phyloP scores from a whole-genome alignment of 352 stramenopile species.

The Globisporangium recalcitrans region DNA sequence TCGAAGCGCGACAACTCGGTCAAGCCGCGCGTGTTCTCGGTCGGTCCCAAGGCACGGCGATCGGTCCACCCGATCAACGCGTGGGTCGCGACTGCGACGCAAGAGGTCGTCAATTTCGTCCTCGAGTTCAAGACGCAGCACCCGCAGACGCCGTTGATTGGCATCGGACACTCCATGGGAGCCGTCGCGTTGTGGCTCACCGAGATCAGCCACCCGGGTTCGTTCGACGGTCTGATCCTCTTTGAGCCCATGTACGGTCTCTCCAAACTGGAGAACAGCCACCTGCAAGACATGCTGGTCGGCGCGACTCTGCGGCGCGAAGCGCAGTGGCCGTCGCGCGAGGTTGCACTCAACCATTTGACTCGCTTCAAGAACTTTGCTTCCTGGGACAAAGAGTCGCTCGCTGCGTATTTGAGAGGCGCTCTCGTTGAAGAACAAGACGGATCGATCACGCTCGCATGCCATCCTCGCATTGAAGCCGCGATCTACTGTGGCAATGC shows the following conservation, averaged over 20 bases:
- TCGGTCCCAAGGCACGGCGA: constrained; percentile 14
- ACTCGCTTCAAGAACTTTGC: constrained; percentile 29
- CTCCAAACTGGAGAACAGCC: constrained; percentile 1
- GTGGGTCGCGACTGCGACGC: constrained; percentile 10
- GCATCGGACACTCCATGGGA: constrained; percentile 49
- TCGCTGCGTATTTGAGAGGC: constrained; percentile 26
- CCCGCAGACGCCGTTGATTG: constrained; percentile 27
- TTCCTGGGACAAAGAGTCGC: constrained; percentile 31
- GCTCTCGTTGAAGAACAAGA: constrained; percentile 27
- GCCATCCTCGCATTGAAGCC: constrained; percentile 32
- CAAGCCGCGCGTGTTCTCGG: constrained; percentile 12
- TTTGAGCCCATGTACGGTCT: constrained; percentile 41
- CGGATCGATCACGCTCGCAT: constrained; percentile 26
- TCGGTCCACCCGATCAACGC: constrained; percentile 38
- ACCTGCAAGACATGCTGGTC: constrained; percentile 31
- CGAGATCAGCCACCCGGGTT: constrained; percentile 29
- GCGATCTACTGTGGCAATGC: constrained; percentile 32
- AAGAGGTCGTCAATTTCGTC: constrained; percentile 19
- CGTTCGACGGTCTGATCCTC: constrained; percentile 36
- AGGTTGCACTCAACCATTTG: constrained; percentile 26
- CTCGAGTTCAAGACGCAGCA: constrained; percentile 13
- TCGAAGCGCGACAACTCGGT: constrained; percentile 31
- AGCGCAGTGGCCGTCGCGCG: constrained; percentile 24
- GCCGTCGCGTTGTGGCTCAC: constrained; percentile 31
- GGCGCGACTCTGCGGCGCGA: constrained; percentile 26